phyloP scores from a whole-genome alignment of 495 filamentous ascomycete genomes.

The Neurospora sp. region DNA sequence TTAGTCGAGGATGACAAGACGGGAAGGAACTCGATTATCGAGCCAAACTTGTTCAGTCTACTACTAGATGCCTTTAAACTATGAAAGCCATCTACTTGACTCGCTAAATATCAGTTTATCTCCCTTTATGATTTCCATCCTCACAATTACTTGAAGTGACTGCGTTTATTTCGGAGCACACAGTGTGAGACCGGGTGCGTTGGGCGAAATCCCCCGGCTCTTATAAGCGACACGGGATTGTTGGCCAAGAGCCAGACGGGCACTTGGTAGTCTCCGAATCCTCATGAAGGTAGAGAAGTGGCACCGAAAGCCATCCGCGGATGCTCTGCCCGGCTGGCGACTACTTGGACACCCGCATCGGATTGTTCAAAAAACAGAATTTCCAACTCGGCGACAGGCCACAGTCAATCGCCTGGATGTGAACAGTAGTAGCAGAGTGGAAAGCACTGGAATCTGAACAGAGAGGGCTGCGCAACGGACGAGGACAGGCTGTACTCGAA shows the following conservation, averaged over 20 bases:
- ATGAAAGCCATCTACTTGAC: neutral
- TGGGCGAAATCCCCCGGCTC: no score
- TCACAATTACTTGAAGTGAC: neutral
- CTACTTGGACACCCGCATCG: no score
- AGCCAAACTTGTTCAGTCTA: no score
- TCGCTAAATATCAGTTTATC: neutral
- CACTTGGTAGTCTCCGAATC: no score
- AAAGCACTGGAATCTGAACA: no score
- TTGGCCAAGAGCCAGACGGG: no score
- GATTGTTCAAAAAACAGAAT: neutral
- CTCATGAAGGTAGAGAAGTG: no score
- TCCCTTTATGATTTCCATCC: neutral
- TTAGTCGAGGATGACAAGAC: no score
- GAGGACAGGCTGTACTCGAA: neutral
- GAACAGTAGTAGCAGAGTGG: neutral
- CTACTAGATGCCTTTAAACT: neutral
- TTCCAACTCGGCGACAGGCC: no score
- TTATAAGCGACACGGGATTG: no score
- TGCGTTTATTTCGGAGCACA: neutral
- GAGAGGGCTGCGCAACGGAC: neutral
- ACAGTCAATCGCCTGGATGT: neutral
- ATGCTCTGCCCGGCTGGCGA: neutral
- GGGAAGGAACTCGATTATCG: no score
- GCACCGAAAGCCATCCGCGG: neutral
- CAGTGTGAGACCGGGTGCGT: neutral